phyloP scores from a whole-genome alignment of 31 red algal species.

The Bonnemaisonia californica region DNA sequence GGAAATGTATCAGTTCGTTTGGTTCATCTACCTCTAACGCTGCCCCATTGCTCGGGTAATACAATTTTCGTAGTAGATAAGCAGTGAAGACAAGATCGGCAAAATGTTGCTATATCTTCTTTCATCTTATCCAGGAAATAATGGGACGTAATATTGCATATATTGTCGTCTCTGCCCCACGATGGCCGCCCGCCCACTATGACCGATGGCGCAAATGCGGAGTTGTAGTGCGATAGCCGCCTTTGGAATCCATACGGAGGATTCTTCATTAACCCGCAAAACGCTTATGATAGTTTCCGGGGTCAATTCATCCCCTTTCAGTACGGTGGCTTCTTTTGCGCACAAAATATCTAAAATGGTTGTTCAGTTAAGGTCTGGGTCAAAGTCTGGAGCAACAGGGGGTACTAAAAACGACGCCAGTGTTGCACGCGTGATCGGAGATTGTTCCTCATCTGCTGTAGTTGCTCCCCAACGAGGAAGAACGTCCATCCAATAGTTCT shows the following conservation, averaged over 20 bases:
- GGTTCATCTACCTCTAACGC: slow-evolving; percentile 3
- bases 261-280: no score
- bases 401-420: no score
- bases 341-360: neutral
- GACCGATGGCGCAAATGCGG: neutral
- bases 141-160: neutral
- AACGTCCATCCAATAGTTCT: neutral
- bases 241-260: slow-evolving; percentile 2
- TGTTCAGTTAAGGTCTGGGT: slow-evolving; percentile 10
- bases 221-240: neutral
- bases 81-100: slow-evolving; percentile 3
- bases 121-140: slow-evolving; percentile 9
- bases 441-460: no score
- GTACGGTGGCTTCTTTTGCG: no score
- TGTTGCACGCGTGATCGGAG: no score
- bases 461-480: neutral
- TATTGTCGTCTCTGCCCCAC: neutral
- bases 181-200: slow-evolving; percentile 29
- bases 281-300: no score
- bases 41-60: neutral
- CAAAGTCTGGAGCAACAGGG: neutral
- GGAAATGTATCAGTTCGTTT: slow-evolving; percentile 9
- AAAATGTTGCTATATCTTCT: slow-evolving; percentile 3
- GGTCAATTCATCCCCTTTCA: no score
- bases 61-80: neutral